Percentiles rank a stretch among this genome's conserved stretches.
Conservation (phyloP, 2,329 filamentous ascomycete species). For the Neonectria punicea region DNA sequence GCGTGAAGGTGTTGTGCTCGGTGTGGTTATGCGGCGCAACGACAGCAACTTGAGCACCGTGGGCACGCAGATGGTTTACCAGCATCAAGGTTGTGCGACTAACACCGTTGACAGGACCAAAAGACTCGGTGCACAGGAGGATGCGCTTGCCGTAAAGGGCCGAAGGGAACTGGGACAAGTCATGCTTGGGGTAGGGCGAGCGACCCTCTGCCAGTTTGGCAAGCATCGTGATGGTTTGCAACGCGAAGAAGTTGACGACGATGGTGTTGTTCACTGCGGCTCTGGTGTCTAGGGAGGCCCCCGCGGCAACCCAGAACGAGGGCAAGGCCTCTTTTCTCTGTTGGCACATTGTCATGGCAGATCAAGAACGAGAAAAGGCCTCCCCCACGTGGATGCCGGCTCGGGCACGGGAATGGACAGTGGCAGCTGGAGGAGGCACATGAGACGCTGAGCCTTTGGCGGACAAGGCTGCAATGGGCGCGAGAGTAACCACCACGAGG, state of each 20-base stretch:
- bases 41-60: conserved; percentile 73
- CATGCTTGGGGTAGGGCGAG: conserved; percentile 44
- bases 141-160: conserved; percentile 69
- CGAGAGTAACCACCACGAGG: conserved; percentile 45
- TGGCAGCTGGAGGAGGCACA: conserved; percentile 23
- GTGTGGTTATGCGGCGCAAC: conserved; percentile 71
- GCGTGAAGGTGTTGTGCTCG: conserved; percentile 64
- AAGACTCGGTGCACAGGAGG: conserved; percentile 76
- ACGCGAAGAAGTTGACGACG: conserved; percentile 13
- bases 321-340: conserved; percentile 40
- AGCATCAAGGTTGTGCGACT: conserved; percentile 76
- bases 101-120: conserved; percentile 79
- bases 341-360: conserved; percentile 15
- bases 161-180: conserved; percentile 57
- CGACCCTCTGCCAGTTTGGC: conserved; percentile 14
- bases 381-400: conserved; percentile 41
- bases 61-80: conserved; percentile 71
- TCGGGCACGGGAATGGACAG: conserved; percentile 31
- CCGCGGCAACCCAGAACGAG: conserved; percentile 19
- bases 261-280: neutral
- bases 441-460: conserved; percentile 26
- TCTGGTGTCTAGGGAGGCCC: neutral
- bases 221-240: conserved; percentile 26
- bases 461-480: conserved; percentile 39
- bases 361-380: conserved; percentile 24